phyloP scores from a whole-genome alignment of 495 filamentous ascomycete genomes.

The Penicillium dipodomyicola region DNA sequence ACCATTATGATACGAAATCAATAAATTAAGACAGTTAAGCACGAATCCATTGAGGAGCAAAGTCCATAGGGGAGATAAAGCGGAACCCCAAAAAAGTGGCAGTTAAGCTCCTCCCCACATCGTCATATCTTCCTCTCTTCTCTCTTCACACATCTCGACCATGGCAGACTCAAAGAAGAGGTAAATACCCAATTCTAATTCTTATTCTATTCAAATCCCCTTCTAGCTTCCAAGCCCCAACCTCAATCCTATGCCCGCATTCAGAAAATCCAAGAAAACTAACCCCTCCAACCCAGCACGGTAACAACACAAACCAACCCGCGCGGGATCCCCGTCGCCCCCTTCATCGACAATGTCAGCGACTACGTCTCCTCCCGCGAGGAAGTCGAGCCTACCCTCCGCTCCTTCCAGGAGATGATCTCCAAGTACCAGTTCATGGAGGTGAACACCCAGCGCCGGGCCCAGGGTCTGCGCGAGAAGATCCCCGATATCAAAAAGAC shows the following conservation, averaged over 20 bases:
- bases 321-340: conserved; percentile 89
- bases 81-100: conserved; percentile 20
- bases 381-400: conserved; percentile 85
- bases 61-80: conserved; percentile 6
- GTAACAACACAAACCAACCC: conserved; percentile 65
- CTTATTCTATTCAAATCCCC: conserved; percentile 2
- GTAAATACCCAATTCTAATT: conserved; percentile 16
- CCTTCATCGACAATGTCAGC: conserved; percentile 94
- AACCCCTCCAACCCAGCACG: conserved; percentile 29
- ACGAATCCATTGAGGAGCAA: neutral
- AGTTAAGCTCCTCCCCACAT: conserved; percentile 29
- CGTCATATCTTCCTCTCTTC: conserved; percentile 24
- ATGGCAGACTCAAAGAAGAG: conserved; percentile 30
- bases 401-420: conserved; percentile 98
- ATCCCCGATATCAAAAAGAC: conserved; percentile 97
- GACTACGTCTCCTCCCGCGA: conserved; percentile 85
- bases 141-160: conserved; percentile 15
- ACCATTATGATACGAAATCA: conserved; percentile 57
- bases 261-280: conserved; percentile 11
- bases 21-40: neutral
- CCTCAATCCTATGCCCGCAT: neutral
- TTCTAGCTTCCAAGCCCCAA: neutral
- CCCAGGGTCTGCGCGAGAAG: conserved; percentile 85
- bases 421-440: conserved; percentile 99
- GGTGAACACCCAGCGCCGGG: conserved; percentile 79